Evolutionary conservation across 1,284 basidiomycete species (phyloP).

Genomic region (Ceratobasidium sp.): DNA sequence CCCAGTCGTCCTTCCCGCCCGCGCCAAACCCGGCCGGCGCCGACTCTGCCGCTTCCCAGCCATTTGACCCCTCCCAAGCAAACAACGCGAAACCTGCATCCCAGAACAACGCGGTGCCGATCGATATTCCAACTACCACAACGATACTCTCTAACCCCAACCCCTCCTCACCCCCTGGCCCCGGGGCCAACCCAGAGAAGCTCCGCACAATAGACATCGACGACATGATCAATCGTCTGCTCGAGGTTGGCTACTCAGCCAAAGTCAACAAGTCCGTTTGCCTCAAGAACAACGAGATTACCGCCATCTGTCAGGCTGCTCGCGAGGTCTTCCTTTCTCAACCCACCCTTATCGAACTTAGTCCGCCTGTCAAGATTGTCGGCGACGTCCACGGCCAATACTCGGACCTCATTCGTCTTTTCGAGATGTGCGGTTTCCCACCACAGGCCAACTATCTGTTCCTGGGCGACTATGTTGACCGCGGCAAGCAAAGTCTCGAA

Average conservation of each 20-base stretch:
- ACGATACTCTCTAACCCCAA: slow-evolving; percentile 77
- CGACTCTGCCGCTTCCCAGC: slow-evolving; percentile 3
- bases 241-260: slow-evolving; percentile 98
- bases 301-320: slow-evolving; percentile 95
- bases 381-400: slow-evolving; percentile 99
- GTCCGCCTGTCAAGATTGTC: slow-evolving; percentile 99
- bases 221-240: slow-evolving; percentile 96
- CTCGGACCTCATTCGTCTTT: slow-evolving; percentile 96
- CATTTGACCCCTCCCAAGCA: slow-evolving; percentile 51
- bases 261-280: slow-evolving; percentile 98
- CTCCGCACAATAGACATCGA: slow-evolving; percentile 87
- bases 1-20: slow-evolving; percentile 45
- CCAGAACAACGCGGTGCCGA: slow-evolving; percentile 58
- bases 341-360: slow-evolving; percentile 97
- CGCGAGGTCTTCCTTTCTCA: slow-evolving; percentile 97
- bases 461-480: slow-evolving; percentile 98
- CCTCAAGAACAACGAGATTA: slow-evolving; percentile 97
- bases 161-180: slow-evolving; percentile 41
- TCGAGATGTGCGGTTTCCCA: slow-evolving; percentile 99
- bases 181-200: slow-evolving; percentile 61
- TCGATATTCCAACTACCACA: slow-evolving; percentile 79
- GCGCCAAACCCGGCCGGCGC: slow-evolving; percentile 24
- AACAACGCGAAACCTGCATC: slow-evolving; percentile 59
- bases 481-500: slow-evolving; percentile 98
- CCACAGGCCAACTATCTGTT: slow-evolving; percentile 98